These are phyloP conservation scores for Mucor circinelloides DNA, from an alignment of 371 early-diverging fungal species.

Conservation along the genomic window DNA sequence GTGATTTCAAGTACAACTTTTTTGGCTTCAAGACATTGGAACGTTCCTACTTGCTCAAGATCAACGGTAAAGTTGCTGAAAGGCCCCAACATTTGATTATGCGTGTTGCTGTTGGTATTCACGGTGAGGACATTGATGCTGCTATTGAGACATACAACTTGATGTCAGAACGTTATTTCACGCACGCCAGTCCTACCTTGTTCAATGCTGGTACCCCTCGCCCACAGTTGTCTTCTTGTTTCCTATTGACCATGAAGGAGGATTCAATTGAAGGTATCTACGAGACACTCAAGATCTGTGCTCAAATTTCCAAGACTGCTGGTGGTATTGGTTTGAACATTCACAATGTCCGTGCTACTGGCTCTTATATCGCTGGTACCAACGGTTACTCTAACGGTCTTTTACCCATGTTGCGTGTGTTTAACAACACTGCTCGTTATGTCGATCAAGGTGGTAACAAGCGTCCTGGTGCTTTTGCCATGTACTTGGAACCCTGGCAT, in stretches of 20 bases:
- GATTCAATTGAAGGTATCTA: constrained; percentile 96
- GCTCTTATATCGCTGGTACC: constrained; percentile 91
- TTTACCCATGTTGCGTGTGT: constrained; percentile 94
- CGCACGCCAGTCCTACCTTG: constrained; percentile 95
- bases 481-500: constrained; percentile 98
- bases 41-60: constrained; percentile 87
- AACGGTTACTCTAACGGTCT: constrained; percentile 94
- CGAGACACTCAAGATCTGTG: constrained; percentile 91
- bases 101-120: constrained; percentile 95
- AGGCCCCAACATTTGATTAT: constrained; percentile 97
- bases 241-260: constrained; percentile 88
- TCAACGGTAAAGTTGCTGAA: constrained; percentile 82
- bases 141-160: constrained; percentile 93
- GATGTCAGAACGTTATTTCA: constrained; percentile 89
- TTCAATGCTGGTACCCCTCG: constrained; percentile 94
- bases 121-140: constrained; percentile 82
- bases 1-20: constrained; percentile 93
- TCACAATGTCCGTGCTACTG: constrained; percentile 87
- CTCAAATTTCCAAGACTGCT: constrained; percentile 93
- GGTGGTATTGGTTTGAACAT: constrained; percentile 96
- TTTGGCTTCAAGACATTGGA: constrained; percentile 97
- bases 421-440: constrained; percentile 93
- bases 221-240: constrained; percentile 94
- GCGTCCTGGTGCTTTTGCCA: constrained; percentile 94
- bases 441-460: constrained; percentile 98